Percentiles rank a stretch among this genome's conserved stretches.
Evolutionary conservation across 148 eudicot genomes (phyloP).

Genomic region (Chenopodium album): DNA sequence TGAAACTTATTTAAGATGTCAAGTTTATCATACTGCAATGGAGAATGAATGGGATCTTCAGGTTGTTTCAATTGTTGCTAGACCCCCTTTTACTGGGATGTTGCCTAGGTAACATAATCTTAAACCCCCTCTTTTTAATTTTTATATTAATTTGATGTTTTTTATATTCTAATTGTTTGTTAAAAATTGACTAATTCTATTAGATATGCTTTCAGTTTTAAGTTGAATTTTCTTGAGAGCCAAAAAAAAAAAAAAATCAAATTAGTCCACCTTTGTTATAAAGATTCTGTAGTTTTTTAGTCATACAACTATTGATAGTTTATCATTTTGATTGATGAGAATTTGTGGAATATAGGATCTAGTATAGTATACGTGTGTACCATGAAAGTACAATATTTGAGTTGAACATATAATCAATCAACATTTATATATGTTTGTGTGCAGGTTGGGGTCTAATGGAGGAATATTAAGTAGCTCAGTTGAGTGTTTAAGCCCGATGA

Average conservation of each 20-base stretch:
- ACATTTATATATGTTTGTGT: neutral
- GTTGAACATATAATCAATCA: neutral
- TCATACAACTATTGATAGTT: neutral
- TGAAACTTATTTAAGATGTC: slow-evolving; percentile 91
- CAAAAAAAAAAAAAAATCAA: neutral
- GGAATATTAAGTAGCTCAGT: slow-evolving; percentile 50
- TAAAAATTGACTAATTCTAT: neutral
- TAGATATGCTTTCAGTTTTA: neutral
- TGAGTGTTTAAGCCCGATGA: slow-evolving; percentile 52
- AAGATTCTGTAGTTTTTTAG: neutral
- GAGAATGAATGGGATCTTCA: slow-evolving; percentile 96
- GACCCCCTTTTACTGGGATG: slow-evolving; percentile 55
- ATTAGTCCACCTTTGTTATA: neutral
- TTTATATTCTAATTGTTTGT: neutral
- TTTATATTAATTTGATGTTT: neutral
- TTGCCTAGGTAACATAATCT: slow-evolving; percentile 59
- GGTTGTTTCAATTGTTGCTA: slow-evolving; percentile 74
- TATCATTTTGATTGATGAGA: neutral
- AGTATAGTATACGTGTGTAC: too few species aligned
- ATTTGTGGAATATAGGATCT: neutral
- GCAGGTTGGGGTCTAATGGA: slow-evolving; percentile 57
- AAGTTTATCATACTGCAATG: slow-evolving; percentile 78
- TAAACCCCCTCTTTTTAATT: neutral
- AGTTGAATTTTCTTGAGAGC: too few species aligned
- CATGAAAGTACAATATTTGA: too few species aligned